Conservation (phyloP, 2,329 filamentous ascomycete species). For the Chaetomiaceae sp. region DNA sequence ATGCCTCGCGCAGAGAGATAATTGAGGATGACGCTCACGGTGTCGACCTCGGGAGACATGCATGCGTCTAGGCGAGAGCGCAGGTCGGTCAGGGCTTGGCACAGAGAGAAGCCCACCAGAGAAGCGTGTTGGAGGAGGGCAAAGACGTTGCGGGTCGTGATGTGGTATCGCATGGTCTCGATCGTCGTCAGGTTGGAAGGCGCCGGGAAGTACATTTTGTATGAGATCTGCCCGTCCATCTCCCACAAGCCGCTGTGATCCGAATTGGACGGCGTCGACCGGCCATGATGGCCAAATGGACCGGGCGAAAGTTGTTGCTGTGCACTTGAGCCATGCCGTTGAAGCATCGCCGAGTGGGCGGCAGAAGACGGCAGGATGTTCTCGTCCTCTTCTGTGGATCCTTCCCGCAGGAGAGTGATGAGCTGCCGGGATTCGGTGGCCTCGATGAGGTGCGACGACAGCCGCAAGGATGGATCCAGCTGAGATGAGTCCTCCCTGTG, state of each 20-base stretch:
- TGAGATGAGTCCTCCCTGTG: constrained; percentile 41
- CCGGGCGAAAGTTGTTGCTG: constrained; percentile 27
- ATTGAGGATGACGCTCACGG: constrained; percentile 54
- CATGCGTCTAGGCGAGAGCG: constrained; percentile 57
- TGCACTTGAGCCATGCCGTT: constrained; percentile 19
- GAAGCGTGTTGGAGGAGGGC: constrained; percentile 61
- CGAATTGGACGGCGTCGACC: constrained; percentile 43
- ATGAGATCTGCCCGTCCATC: constrained; percentile 52
- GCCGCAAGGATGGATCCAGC: constrained; percentile 50
- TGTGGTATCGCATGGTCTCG: constrained; percentile 53
- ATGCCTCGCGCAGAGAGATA: constrained; percentile 57
- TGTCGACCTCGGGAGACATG: constrained; percentile 53
- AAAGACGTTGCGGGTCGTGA: constrained; percentile 66
- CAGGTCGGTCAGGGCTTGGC: constrained; percentile 59
- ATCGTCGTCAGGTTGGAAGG: constrained; percentile 45
- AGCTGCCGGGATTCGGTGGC: constrained; percentile 52
- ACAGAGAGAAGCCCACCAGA: constrained; percentile 59
- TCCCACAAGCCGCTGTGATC: constrained; percentile 41
- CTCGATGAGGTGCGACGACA: constrained; percentile 57
- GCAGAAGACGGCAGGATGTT: constrained; percentile 28
- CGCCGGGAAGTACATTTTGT: constrained; percentile 60
- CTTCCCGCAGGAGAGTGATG: constrained; percentile 50
- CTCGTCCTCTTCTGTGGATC: constrained; percentile 46
- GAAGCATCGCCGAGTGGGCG: neutral
- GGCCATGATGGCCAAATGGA: constrained; percentile 30